These are phyloP conservation scores for Citrus unshiu DNA, from an alignment of 345 rosid genomes.

Conservation along the genomic window DNA sequence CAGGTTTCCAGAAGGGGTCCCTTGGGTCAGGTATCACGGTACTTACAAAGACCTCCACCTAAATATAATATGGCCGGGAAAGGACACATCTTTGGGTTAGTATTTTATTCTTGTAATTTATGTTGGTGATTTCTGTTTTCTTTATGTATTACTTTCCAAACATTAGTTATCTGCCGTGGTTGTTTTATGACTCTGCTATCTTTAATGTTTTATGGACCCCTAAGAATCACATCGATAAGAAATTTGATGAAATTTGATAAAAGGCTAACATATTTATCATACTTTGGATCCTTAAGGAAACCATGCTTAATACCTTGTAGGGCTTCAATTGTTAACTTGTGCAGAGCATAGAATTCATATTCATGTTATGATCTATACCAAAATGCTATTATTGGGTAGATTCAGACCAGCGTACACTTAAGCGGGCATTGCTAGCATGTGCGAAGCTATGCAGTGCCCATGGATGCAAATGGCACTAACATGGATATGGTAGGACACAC, in stretches of 20 bases:
- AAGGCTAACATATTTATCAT: background rate
- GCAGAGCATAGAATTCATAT: background rate
- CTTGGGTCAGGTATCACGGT: conserved; percentile 83
- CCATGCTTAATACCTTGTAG: background rate
- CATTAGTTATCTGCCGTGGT: background rate
- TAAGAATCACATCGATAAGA: background rate
- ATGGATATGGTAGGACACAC: background rate
- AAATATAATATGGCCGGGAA: conserved; percentile 78
- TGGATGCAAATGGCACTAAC: background rate
- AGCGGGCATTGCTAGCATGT: background rate
- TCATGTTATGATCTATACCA: background rate
- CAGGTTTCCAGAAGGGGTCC: conserved; percentile 83
- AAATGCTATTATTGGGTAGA: background rate
- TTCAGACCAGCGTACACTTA: background rate
- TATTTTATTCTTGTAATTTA: background rate
- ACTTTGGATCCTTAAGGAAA: background rate
- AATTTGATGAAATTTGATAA: background rate
- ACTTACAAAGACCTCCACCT: conserved; percentile 55
- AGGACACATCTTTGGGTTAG: conserved; percentile 63
- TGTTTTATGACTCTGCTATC: background rate
- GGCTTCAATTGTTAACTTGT: background rate
- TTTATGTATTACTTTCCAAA: background rate
- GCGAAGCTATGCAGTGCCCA: background rate
- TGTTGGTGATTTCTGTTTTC: background rate
- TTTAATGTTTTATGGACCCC: background rate